These are phyloP conservation scores for Melampsora americana DNA, from an alignment of 1,284 basidiomycete genomes.

Conservation along the genomic window DNA sequence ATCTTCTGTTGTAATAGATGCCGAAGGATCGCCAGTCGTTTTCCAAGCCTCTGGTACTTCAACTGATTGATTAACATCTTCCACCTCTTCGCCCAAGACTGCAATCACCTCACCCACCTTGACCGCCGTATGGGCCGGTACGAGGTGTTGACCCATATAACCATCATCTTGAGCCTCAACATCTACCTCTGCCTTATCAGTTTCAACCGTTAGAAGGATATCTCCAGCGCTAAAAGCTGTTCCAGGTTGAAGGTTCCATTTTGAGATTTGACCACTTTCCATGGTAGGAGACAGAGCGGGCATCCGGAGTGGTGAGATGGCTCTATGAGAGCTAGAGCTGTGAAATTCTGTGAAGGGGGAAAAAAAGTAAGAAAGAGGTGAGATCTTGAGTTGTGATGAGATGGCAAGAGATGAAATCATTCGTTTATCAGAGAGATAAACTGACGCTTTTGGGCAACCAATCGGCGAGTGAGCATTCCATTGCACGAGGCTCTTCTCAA, in stretches of 20 bases:
- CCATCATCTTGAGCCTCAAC: conserved; percentile 58
- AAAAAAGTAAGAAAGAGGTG: too few relatives aligned
- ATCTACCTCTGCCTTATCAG: conserved; percentile 55
- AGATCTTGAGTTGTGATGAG: too few relatives aligned
- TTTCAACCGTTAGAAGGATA: conserved; percentile 52
- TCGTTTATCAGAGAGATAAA: too few relatives aligned
- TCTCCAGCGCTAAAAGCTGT: conserved; percentile 53
- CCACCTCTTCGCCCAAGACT: conserved; percentile 56
- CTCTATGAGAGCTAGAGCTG: conserved; percentile 4
- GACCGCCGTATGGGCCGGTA: conserved; percentile 48
- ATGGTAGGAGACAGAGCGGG: conserved; percentile 51
- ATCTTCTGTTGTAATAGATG: neutral
- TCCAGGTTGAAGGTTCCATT: conserved; percentile 46
- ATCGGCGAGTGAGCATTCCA: too few relatives aligned
- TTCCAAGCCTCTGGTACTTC: conserved; percentile 47
- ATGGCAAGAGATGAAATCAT: too few relatives aligned
- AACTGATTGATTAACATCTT: conserved; percentile 54
- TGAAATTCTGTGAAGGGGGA: conserved; percentile 1
- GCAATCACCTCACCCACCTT: conserved; percentile 55
- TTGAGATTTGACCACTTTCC: conserved; percentile 49
- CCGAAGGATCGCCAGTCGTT: conserved; percentile 1
- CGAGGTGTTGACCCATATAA: conserved; percentile 55
- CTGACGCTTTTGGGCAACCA: too few relatives aligned
- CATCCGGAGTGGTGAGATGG: conserved; percentile 43
- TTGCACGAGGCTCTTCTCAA: too few relatives aligned